phyloP scores from a whole-genome alignment of 345 rosid genomes.

The Brassica nigra region DNA sequence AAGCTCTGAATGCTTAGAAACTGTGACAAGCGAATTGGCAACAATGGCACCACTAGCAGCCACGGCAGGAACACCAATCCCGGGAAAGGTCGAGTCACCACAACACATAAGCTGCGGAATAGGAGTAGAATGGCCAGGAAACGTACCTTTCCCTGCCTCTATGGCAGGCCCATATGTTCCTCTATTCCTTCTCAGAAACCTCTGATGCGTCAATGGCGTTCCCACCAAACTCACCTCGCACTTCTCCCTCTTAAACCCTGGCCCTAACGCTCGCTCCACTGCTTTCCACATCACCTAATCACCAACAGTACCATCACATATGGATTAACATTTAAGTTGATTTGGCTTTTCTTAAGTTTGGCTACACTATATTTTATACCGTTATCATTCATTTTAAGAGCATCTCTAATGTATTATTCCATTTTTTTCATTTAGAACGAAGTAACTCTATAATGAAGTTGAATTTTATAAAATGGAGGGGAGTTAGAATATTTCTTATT shows the following conservation, averaged over 20 bases:
- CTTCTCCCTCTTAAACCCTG: constrained; percentile 70
- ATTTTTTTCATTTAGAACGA: no score
- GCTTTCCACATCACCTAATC: constrained; percentile 88
- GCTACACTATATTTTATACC: background rate
- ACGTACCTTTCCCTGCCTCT: constrained; percentile 73
- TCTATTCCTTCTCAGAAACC: constrained; percentile 77
- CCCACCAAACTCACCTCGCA: constrained; percentile 85
- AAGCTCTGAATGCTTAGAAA: constrained; percentile 76
- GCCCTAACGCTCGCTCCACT: constrained; percentile 78
- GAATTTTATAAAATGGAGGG: no score
- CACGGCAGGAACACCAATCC: constrained; percentile 90
- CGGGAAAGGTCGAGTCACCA: constrained; percentile 94
- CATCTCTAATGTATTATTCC: background rate
- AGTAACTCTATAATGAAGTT: no score
- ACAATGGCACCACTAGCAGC: constrained; percentile 96
- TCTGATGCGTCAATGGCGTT: constrained; percentile 80
- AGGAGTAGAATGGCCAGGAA: constrained; percentile 87
- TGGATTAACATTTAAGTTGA: background rate
- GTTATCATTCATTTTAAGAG: background rate
- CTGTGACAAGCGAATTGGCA: constrained; percentile 80
- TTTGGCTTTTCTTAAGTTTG: background rate
- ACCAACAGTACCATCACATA: background rate
- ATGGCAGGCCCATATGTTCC: constrained; percentile 92
- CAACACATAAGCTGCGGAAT: constrained; percentile 78
- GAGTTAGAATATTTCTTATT: no score